Evolutionary conservation across 1,284 basidiomycete genomes (phyloP).

Genomic region (Ceratobasidium sp.): DNA sequence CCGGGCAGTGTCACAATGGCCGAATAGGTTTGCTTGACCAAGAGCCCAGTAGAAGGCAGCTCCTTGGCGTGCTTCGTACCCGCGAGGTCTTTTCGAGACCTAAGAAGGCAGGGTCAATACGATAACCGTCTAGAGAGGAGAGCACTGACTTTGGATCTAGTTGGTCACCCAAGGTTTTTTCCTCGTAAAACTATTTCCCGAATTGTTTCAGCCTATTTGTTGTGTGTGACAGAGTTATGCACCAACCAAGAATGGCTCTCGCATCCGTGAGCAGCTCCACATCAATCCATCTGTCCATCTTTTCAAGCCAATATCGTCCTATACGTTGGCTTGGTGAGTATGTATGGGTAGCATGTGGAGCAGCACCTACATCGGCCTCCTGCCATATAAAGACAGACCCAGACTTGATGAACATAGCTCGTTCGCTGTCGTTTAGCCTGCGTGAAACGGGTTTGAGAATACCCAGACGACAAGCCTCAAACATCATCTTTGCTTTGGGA

Average conservation of each 20-base stretch:
- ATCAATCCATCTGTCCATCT: conserved; percentile 70
- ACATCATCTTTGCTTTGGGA: conserved; percentile 4
- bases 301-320: conserved; percentile 54
- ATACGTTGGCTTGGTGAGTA: neutral
- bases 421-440: conserved; percentile 50
- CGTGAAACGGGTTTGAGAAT: conserved; percentile 39
- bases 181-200: conserved; percentile 58
- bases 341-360: neutral
- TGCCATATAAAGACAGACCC: conserved; percentile 71
- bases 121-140: neutral
- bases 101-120: neutral
- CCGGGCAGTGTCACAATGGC: conserved; percentile 61
- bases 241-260: conserved; percentile 59
- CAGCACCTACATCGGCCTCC: conserved; percentile 57
- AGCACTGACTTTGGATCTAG: conserved; percentile 35
- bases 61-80: conserved; percentile 37
- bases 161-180: conserved; percentile 38
- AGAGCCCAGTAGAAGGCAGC: conserved; percentile 38
- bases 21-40: conserved; percentile 70
- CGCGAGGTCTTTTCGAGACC: conserved; percentile 26
- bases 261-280: conserved; percentile 54
- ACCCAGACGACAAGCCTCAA: conserved; percentile 24
- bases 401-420: conserved; percentile 61
- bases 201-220: conserved; percentile 3
- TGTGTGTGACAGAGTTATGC: neutral